phyloP scores from a whole-genome alignment of 139 green algal species.

The Chlorella sp. region DNA sequence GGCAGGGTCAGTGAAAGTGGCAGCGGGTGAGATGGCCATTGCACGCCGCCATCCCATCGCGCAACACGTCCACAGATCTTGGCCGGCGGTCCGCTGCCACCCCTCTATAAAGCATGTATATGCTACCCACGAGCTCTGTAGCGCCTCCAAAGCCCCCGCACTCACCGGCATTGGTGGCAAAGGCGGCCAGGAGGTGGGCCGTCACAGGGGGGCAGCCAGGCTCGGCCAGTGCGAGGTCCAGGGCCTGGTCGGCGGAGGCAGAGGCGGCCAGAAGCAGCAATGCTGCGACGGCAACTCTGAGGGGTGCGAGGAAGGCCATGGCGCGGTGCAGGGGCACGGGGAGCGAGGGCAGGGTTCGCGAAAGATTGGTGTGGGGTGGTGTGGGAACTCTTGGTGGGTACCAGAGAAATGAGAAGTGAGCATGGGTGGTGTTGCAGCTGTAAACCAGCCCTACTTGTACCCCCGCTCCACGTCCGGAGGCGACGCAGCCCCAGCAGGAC shows the following conservation, averaged over 20 bases:
- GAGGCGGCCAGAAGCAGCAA: neutral
- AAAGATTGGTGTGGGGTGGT: neutral
- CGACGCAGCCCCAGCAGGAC: too few relatives aligned
- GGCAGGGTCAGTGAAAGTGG: neutral
- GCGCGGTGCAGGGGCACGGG: too few relatives aligned
- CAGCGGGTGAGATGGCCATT: neutral
- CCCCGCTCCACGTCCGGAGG: too few relatives aligned
- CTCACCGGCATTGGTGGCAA: neutral
- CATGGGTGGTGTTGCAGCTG: too few relatives aligned
- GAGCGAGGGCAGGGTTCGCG: too few relatives aligned
- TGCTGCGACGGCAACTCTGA: neutral
- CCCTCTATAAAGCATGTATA: neutral
- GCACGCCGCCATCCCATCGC: neutral
- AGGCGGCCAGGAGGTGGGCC: neutral
- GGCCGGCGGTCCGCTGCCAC: too few relatives aligned
- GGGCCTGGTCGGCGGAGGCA: too few relatives aligned
- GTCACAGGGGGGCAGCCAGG: neutral
- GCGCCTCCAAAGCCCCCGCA: neutral
- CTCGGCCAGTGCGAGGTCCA: neutral
- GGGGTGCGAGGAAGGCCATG: neutral
- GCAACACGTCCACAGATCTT: neutral
- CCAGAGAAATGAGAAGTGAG: too few relatives aligned
- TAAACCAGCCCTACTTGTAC: too few relatives aligned
- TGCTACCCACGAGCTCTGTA: neutral
- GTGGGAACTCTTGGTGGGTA: neutral